phyloP scores from a whole-genome alignment of 805 yeast genomes.

The Candida verbasci region DNA sequence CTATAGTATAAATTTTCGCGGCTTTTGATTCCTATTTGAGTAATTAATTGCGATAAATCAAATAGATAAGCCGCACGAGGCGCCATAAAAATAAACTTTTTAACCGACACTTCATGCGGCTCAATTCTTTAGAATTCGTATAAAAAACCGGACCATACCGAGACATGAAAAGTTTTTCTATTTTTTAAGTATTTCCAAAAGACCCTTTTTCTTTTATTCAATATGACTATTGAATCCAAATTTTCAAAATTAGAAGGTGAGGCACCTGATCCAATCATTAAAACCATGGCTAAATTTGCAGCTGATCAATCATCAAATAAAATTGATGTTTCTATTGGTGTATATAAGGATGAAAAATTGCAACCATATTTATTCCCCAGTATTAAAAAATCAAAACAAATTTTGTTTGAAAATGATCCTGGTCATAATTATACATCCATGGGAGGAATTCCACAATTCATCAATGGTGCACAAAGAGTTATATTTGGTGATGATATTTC shows the following conservation, averaged over 20 bases:
- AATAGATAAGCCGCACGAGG: too few species aligned
- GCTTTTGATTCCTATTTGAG: too few species aligned
- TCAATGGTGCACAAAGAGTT: slow-evolving; percentile 28
- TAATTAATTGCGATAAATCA: too few species aligned
- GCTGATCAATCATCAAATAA: slow-evolving; percentile 28
- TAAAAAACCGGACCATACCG: too few species aligned
- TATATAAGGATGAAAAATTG: slow-evolving; percentile 40
- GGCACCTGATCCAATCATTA: slow-evolving; percentile 26
- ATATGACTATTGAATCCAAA: slow-evolving; percentile 16
- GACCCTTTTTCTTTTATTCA: neutral
- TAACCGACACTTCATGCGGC: too few species aligned
- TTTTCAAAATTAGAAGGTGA: slow-evolving; percentile 15
- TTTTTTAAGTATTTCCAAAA: neutral
- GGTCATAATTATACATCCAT: slow-evolving; percentile 43
- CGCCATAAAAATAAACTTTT: too few species aligned
- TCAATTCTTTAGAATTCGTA: too few species aligned
- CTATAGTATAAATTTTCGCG: too few species aligned
- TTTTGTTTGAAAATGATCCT: slow-evolving; percentile 29
- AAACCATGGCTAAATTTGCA: slow-evolving; percentile 15
- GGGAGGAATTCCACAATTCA: slow-evolving; percentile 38
- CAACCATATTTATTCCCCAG: slow-evolving; percentile 34
- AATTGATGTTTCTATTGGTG: slow-evolving; percentile 42
- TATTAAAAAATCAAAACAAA: slow-evolving; percentile 31
- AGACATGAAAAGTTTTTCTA: too few species aligned
- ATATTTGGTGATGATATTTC: slow-evolving; percentile 29